Evolutionary conservation across 1,284 basidiomycete species (phyloP).

Genomic region (Ustilago hordei): DNA sequence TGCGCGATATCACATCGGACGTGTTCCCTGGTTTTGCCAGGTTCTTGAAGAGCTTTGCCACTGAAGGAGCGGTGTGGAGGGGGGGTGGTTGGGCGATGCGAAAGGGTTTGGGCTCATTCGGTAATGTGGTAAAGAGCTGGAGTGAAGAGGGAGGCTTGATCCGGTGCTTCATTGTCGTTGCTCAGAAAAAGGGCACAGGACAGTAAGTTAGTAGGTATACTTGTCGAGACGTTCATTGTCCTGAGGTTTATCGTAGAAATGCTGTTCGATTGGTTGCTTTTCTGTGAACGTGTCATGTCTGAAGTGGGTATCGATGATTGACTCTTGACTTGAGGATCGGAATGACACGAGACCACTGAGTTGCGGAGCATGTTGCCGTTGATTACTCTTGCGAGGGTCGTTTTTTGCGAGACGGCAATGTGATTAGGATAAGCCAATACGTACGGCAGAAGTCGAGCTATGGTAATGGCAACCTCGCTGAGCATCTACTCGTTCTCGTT

Average conservation of each 20-base stretch:
- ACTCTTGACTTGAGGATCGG: not conserved
- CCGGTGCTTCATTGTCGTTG: constrained; percentile 59
- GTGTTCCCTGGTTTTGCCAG: constrained; percentile 63
- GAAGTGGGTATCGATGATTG: not conserved
- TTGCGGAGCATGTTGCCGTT: too few species aligned
- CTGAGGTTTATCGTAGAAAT: not conserved
- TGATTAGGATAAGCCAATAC: not conserved
- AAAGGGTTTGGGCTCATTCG: constrained; percentile 48
- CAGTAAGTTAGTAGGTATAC: not conserved
- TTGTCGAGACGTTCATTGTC: not conserved
- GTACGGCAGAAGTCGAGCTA: not conserved
- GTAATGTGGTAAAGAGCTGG: constrained; percentile 58
- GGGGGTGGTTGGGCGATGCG: constrained; percentile 40
- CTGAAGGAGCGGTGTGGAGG: constrained; percentile 56
- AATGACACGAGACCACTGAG: not conserved
- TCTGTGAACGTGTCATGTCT: not conserved
- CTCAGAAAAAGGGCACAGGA: constrained; percentile 11
- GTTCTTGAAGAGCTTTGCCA: constrained; percentile 51
- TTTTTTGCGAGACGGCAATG: not conserved
- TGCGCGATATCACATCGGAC: constrained; percentile 59
- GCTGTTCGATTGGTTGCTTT: not conserved
- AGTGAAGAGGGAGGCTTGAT: constrained; percentile 57
- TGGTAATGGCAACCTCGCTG: not conserved
- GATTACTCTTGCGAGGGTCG: not conserved
- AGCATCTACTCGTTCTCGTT: constrained; percentile 4